Evolutionary conservation across 2,329 filamentous ascomycete genomes (phyloP).

Genomic region (Pseudocercospora ulei): DNA sequence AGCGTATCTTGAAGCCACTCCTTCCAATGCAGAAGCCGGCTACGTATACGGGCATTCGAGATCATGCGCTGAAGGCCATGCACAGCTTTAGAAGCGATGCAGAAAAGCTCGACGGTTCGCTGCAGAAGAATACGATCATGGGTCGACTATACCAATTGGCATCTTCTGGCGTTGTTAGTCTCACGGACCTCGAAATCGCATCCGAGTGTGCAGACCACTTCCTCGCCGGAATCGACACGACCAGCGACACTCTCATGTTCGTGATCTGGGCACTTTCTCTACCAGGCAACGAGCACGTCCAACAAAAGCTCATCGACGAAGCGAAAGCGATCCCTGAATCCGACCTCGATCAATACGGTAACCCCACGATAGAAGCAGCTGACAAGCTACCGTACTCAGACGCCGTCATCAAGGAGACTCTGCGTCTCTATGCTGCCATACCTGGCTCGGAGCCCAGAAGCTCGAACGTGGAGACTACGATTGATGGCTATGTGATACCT

Average conservation of each 20-base stretch:
- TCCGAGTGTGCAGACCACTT: constrained; percentile 49
- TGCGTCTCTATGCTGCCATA: constrained; percentile 50
- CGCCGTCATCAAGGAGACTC: constrained; percentile 65
- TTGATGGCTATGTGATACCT: constrained; percentile 33
- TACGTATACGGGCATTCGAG: constrained; percentile 45
- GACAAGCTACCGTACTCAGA: constrained; percentile 52
- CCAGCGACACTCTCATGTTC: constrained; percentile 46
- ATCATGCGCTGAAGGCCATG: constrained; percentile 35
- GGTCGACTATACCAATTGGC: constrained; percentile 33
- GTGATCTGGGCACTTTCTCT: constrained; percentile 44
- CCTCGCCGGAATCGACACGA: constrained; percentile 47
- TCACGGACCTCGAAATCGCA: constrained; percentile 43
- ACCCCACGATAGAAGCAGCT: constrained; percentile 37
- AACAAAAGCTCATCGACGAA: constrained; percentile 42
- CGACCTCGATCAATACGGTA: constrained; percentile 26
- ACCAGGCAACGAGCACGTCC: constrained; percentile 38
- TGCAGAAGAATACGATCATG: constrained; percentile 34
- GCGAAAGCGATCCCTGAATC: constrained; percentile 27
- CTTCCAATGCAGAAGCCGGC: constrained; percentile 45
- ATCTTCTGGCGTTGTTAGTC: constrained; percentile 10
- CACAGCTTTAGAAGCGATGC: constrained; percentile 27
- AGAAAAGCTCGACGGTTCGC: constrained; percentile 18
- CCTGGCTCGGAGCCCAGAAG: constrained; percentile 46
- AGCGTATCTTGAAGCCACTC: constrained; percentile 35
- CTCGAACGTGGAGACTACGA: constrained; percentile 31